phyloP scores from a whole-genome alignment of 106 monocot genomes.

The Acorus calamus region DNA sequence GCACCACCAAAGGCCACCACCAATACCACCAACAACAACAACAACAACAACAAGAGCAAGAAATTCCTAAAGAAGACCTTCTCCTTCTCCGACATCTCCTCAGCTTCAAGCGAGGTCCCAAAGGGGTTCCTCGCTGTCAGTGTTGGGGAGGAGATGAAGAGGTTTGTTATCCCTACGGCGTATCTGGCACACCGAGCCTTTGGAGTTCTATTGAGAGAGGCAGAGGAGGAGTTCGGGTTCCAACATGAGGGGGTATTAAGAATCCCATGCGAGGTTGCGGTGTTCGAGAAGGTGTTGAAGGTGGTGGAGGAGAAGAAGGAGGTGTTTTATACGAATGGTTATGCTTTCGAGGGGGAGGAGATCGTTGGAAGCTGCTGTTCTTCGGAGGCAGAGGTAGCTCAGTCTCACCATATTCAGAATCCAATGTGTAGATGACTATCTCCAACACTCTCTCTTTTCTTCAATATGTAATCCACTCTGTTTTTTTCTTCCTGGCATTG shows the following conservation, averaged over 20 bases:
- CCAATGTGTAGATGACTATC: constrained; percentile 21
- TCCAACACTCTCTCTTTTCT: too few species aligned
- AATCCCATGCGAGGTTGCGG: constrained; percentile 46
- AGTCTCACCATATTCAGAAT: constrained; percentile 10
- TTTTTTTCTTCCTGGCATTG: too few species aligned
- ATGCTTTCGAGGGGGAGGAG: too few species aligned
- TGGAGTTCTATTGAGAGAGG: constrained; percentile 11
- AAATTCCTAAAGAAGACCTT: too few species aligned
- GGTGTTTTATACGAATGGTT: not conserved
- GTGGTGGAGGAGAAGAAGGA: constrained; percentile 35
- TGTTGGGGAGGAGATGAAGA: constrained; percentile 37
- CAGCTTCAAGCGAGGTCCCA: constrained; percentile 8
- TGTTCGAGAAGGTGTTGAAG: constrained; percentile 35
- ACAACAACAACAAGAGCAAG: not conserved
- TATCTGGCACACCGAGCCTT: constrained; percentile 39
- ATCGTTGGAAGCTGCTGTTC: constrained; percentile 12
- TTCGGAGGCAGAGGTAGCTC: constrained; percentile 16
- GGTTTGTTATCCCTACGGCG: constrained; percentile 52
- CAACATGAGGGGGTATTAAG: constrained; percentile 50
- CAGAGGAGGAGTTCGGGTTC: constrained; percentile 29
- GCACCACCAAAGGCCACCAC: not conserved
- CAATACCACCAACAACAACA: constrained; percentile 1
- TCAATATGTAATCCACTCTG: too few species aligned
- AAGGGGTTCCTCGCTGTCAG: constrained; percentile 45
- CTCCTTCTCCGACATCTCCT: too few species aligned